Conservation (phyloP, 2,329 filamentous ascomycete species). For the Botrytis pseudocinerea region DNA sequence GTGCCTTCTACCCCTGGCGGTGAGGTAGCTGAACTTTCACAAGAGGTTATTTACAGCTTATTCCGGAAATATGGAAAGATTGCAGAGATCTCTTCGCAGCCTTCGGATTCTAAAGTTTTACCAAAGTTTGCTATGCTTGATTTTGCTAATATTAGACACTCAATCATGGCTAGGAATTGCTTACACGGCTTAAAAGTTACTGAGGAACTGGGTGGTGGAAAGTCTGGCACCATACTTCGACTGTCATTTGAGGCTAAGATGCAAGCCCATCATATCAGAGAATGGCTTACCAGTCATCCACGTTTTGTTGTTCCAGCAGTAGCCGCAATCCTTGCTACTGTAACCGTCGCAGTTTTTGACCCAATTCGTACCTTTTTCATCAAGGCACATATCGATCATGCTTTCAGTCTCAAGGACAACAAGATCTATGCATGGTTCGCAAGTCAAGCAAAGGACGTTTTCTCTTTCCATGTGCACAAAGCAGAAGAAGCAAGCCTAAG, state of each 20-base stretch:
- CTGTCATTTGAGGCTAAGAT: slow-evolving; percentile 80
- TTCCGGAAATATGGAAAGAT: slow-evolving; percentile 92
- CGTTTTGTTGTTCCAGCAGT: slow-evolving; percentile 82
- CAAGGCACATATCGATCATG: slow-evolving; percentile 78
- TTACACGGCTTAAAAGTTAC: slow-evolving; percentile 79
- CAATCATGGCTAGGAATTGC: slow-evolving; percentile 52
- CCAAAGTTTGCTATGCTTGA: slow-evolving; percentile 80
- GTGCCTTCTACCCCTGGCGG: slow-evolving; percentile 70
- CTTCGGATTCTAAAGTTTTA: slow-evolving; percentile 80
- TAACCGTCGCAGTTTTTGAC: slow-evolving; percentile 89
- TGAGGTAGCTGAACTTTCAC: slow-evolving; percentile 74
- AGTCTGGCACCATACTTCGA: slow-evolving; percentile 72
- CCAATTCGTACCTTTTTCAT: slow-evolving; percentile 93
- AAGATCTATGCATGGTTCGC: slow-evolving; percentile 79
- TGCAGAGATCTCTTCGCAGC: slow-evolving; percentile 77
- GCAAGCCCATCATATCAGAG: slow-evolving; percentile 76
- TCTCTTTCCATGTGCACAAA: slow-evolving; percentile 58
- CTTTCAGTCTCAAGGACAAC: slow-evolving; percentile 73
- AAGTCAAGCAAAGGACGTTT: slow-evolving; percentile 65
- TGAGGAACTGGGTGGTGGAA: slow-evolving; percentile 71
- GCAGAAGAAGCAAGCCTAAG: slow-evolving; percentile 69
- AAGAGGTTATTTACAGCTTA: slow-evolving; percentile 82
- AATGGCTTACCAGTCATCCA: slow-evolving; percentile 78
- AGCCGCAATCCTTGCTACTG: slow-evolving; percentile 75
- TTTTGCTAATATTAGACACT: slow-evolving; percentile 59